A percentile compares a stretch with the other conserved stretches of the same genome.
phyloP scores from a whole-genome alignment of 768 basidiomycete species.

The Pleurotus sapidus region DNA sequence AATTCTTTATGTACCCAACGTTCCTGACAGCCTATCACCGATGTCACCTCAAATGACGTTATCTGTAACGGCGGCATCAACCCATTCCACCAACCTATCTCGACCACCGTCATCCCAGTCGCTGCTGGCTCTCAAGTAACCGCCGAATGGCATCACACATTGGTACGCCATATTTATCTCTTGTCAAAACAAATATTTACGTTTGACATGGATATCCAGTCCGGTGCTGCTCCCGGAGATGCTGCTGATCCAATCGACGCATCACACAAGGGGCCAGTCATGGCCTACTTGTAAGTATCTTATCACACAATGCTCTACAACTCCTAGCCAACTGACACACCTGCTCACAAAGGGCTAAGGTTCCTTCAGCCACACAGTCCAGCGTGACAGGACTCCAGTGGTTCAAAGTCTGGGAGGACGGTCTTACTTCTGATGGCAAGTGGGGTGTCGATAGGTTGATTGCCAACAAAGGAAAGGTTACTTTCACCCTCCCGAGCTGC shows the following conservation, averaged over 20 bases:
- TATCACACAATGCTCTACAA: background rate
- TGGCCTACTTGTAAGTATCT: conserved; percentile 26
- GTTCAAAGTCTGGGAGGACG: conserved; percentile 55
- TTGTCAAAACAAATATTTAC: background rate
- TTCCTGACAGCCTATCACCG: conserved; percentile 45
- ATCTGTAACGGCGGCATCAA: conserved; percentile 64
- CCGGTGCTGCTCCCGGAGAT: conserved; percentile 37
- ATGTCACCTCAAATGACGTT: conserved; percentile 52
- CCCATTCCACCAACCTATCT: conserved; percentile 47
- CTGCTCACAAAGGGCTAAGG: conserved; percentile 35
- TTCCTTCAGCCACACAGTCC: conserved; percentile 40
- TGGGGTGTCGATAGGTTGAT: conserved; percentile 50
- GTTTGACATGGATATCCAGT: background rate
- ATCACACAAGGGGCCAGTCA: conserved; percentile 34
- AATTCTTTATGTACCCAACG: background rate
- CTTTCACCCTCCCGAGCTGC: conserved; percentile 43
- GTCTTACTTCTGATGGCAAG: conserved; percentile 24
- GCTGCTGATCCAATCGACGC: conserved; percentile 26
- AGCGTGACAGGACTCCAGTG: conserved; percentile 46
- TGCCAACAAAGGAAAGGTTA: conserved; percentile 46
- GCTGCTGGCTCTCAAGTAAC: conserved; percentile 54
- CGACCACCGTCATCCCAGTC: conserved; percentile 41
- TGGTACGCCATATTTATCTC: conserved; percentile 14
- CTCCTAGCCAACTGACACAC: background rate
- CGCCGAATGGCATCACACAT: conserved; percentile 50